Evolutionary conservation across 352 stramenopile genomes (phyloP).

Genomic region (Pythium dissimile): DNA sequence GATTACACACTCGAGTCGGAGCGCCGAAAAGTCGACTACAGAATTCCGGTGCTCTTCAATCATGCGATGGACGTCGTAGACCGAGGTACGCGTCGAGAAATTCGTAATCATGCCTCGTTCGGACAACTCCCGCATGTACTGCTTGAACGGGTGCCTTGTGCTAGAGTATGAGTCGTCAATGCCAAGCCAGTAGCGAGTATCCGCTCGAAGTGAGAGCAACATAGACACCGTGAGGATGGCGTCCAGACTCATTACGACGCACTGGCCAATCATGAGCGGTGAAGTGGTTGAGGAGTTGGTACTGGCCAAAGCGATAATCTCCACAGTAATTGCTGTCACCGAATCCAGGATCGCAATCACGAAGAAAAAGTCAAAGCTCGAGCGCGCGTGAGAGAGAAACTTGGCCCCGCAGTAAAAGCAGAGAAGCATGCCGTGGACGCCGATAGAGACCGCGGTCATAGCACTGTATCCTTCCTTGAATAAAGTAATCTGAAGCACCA

Average conservation of each 20-base stretch:
- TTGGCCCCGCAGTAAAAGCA: slow-evolving; percentile 80
- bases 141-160: slow-evolving; percentile 56
- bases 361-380: slow-evolving; percentile 86
- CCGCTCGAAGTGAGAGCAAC: slow-evolving; percentile 68
- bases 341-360: slow-evolving; percentile 46
- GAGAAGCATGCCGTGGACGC: slow-evolving; percentile 50
- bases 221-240: slow-evolving; percentile 65
- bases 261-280: slow-evolving; percentile 37
- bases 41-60: slow-evolving; percentile 83
- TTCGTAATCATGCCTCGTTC: slow-evolving; percentile 86
- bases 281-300: slow-evolving; percentile 16
- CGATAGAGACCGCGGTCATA: slow-evolving; percentile 51
- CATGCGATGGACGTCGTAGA: slow-evolving; percentile 88
- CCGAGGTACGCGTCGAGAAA: slow-evolving; percentile 83
- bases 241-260: slow-evolving; percentile 51
- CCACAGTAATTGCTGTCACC: slow-evolving; percentile 40
- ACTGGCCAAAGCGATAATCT: slow-evolving; percentile 42
- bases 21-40: slow-evolving; percentile 74
- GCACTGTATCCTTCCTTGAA: slow-evolving; percentile 44
- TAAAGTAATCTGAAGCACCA: slow-evolving; percentile 59
- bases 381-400: slow-evolving; percentile 66
- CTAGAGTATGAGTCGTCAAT: slow-evolving; percentile 60
- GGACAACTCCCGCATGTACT: slow-evolving; percentile 69
- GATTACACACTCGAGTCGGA: slow-evolving; percentile 75
- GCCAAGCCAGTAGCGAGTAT: slow-evolving; percentile 83